A percentile compares a stretch with the other conserved stretches of the same genome.
Evolutionary conservation across 768 basidiomycete genomes (phyloP).

Genomic region (Lactarius sanguifluus): DNA sequence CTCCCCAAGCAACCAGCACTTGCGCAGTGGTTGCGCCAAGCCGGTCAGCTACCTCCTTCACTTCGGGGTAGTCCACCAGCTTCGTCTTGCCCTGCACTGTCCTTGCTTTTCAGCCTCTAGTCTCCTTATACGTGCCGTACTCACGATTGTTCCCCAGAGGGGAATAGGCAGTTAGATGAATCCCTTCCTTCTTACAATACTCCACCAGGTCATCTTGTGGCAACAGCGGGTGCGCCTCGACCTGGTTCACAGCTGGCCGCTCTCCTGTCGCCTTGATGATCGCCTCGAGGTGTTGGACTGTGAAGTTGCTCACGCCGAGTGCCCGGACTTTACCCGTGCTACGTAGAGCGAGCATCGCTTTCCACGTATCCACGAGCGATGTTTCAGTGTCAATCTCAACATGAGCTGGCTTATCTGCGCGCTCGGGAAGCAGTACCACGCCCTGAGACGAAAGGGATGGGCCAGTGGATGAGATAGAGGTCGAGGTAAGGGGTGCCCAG

Average conservation of each 20-base stretch:
- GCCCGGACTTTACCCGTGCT: constrained; percentile 68
- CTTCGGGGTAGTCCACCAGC: constrained; percentile 64
- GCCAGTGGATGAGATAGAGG: constrained; percentile 83
- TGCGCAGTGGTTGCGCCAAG: constrained; percentile 71
- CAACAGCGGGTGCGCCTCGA: constrained; percentile 80
- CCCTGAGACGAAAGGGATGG: constrained; percentile 63
- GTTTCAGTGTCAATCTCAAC: constrained; percentile 56
- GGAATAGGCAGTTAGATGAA: constrained; percentile 67
- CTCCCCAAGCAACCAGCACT: constrained; percentile 82
- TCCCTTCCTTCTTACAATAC: constrained; percentile 67
- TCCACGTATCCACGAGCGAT: constrained; percentile 79
- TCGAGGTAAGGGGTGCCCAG: constrained; percentile 78
- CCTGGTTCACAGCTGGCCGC: constrained; percentile 75
- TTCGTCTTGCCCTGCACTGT: constrained; percentile 59
- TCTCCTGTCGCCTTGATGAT: constrained; percentile 70
- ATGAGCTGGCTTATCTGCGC: constrained; percentile 46
- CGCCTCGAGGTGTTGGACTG: constrained; percentile 58
- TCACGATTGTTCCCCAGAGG: constrained; percentile 81
- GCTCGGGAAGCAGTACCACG: constrained; percentile 51
- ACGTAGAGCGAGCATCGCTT: constrained; percentile 68
- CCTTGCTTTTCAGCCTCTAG: constrained; percentile 9
- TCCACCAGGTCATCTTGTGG: constrained; percentile 71
- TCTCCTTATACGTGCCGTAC: constrained; percentile 25
- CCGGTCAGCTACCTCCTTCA: constrained; percentile 61
- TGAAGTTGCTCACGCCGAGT: constrained; percentile 86